Evolutionary conservation across 2,329 filamentous ascomycete species (phyloP), one percentile per base, ranked within the genome.

Genomic region (Cylindrodendrum hubeiense): DNA sequence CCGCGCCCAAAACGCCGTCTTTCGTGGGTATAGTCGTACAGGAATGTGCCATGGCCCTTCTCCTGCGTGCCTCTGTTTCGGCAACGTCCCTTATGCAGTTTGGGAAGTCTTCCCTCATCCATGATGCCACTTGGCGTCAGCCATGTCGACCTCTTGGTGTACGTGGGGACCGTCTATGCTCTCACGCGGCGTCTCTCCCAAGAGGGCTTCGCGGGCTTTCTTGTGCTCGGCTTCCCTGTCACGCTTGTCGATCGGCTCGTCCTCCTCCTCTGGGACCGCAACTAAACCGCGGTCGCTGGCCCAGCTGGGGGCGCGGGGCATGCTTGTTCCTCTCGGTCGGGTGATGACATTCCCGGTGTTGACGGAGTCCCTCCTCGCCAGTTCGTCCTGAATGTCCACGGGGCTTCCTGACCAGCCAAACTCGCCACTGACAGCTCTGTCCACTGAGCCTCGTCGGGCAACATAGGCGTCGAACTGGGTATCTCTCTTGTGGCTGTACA

Each of bases 391-490:
- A 6, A 52, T 26, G 44, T 49, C 61, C 8, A 19, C 53, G 0
- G 65, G 57, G 12, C 58, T 67, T 17, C 68, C 70, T 4, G 56
- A 39, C 66, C 77, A 77, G 19, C 76, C 76, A 52, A 78, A 79
- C 43, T 80, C 80, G 43, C 74, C 71, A 44, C 76, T 76, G 3
- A 78, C 60, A 2, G 71, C 76, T 13, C 72, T 71, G 37, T 71
- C 71, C 12, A 67, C 62, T 2, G 77, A 77, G 59, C 68, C 68
- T 12, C 78, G 77, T 9, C 76, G 78, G 24, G 78, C 78, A 19
- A 83, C 69, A 70, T 83, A 85, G 5, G 81, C 79, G 52, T 85
- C 84, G 63, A 85, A 86, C 59, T 82, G 78, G 4, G 83, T 85
- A 57, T 84, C 81, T 6, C 83, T 79, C 75, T 80, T 76, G 73